phyloP scores from a whole-genome alignment of 140 eudicot genomes.

The Flaveria floridana region DNA sequence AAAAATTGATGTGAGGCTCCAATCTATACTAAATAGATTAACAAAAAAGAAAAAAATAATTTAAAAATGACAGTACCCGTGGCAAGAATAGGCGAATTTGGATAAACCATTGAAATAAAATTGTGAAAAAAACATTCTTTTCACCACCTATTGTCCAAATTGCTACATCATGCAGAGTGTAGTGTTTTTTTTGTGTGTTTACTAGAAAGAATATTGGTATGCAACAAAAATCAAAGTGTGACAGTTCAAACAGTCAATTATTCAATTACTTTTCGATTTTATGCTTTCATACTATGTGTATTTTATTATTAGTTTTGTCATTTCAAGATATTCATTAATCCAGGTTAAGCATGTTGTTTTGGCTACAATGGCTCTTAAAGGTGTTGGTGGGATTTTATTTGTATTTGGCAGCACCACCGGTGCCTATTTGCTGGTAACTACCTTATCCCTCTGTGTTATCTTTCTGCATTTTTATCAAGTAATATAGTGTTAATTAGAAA shows the following conservation, averaged over 20 bases:
- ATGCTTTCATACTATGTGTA: background rate
- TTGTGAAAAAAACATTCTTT: background rate
- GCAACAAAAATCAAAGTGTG: too few relatives aligned
- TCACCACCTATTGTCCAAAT: background rate
- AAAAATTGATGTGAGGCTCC: conserved; percentile 54
- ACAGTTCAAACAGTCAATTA: background rate
- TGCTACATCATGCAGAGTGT: background rate
- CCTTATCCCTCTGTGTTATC: background rate
- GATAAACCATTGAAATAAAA: background rate
- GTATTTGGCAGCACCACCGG: conserved; percentile 72
- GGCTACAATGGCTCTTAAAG: conserved; percentile 54
- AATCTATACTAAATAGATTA: background rate
- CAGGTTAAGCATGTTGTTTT: conserved; percentile 66
- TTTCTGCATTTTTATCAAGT: background rate
- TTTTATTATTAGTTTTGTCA: background rate
- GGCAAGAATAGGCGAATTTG: too few relatives aligned
- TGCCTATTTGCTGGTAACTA: conserved; percentile 69
- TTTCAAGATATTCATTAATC: conserved; percentile 6
- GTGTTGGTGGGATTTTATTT: conserved; percentile 73
- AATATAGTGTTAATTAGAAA: background rate
- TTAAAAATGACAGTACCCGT: background rate
- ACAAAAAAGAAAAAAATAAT: background rate
- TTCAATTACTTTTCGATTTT: background rate
- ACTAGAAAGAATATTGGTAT: too few relatives aligned
- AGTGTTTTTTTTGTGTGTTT: background rate